Evolutionary conservation across 2,329 filamentous ascomycete species (phyloP).

Genomic region (Neophaeococcomyces mojaviensis): DNA sequence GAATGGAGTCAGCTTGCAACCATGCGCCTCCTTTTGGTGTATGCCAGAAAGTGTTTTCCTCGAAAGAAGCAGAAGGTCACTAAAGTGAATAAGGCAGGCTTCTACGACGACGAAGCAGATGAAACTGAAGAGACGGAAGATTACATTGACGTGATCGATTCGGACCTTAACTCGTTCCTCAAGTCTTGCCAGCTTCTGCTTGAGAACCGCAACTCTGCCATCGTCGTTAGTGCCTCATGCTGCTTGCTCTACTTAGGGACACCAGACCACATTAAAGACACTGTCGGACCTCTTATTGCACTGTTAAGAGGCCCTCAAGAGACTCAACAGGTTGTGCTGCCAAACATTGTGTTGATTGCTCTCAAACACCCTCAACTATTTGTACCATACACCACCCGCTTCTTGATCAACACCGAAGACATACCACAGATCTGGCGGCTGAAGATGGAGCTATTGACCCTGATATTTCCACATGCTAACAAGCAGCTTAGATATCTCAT

Average conservation of each 20-base stretch:
- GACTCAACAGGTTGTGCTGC: constrained; percentile 80
- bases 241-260: constrained; percentile 82
- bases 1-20: constrained; percentile 93
- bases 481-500: constrained; percentile 74
- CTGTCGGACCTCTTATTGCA: constrained; percentile 78
- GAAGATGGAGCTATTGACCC: constrained; percentile 82
- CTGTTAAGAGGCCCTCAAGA: constrained; percentile 78
- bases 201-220: constrained; percentile 85
- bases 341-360: constrained; percentile 92
- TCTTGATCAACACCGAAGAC: constrained; percentile 75
- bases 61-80: constrained; percentile 53
- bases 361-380: constrained; percentile 70
- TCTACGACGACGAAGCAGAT: constrained; percentile 66
- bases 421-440: constrained; percentile 76
- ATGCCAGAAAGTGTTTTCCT: constrained; percentile 83
- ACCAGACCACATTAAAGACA: constrained; percentile 62
- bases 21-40: constrained; percentile 71
- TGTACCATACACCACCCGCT: constrained; percentile 79
- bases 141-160: constrained; percentile 58
- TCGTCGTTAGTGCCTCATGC: constrained; percentile 78
- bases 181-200: constrained; percentile 75
- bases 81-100: constrained; percentile 57
- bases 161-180: constrained; percentile 74
- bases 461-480: constrained; percentile 80
- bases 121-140: constrained; percentile 41